Evolutionary conservation across 805 yeast species (phyloP).

Genomic region (Starmerella etchellsii): DNA sequence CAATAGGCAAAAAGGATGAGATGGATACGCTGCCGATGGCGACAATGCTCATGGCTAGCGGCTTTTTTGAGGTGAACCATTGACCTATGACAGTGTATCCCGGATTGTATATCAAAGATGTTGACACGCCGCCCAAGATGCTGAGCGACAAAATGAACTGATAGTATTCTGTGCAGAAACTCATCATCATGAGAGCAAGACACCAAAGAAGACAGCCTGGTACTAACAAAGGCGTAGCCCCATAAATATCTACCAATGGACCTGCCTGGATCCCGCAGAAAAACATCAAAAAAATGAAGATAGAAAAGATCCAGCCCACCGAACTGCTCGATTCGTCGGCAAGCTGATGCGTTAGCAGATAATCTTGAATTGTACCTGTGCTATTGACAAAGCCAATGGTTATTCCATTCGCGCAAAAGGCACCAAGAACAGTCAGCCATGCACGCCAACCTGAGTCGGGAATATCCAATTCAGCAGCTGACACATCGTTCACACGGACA

Average conservation of each 20-base stretch:
- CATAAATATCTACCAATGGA: slow-evolving; percentile 46
- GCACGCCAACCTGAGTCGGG: slow-evolving; percentile 46
- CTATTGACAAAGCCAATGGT: slow-evolving; percentile 54
- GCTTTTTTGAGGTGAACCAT: slow-evolving; percentile 45
- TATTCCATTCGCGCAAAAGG: slow-evolving; percentile 42
- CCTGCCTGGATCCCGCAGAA: slow-evolving; percentile 38
- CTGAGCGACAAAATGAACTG: slow-evolving; percentile 47
- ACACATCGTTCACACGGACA: too few relatives aligned
- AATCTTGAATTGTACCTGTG: slow-evolving; percentile 55
- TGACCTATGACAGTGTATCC: slow-evolving; percentile 44
- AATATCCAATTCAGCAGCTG: slow-evolving; percentile 4
- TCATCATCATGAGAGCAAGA: slow-evolving; percentile 39
- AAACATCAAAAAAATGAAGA: slow-evolving; percentile 27
- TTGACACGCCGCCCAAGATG: slow-evolving; percentile 36
- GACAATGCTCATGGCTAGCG: slow-evolving; percentile 46
- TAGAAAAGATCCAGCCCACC: slow-evolving; percentile 54
- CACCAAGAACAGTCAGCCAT: slow-evolving; percentile 40
- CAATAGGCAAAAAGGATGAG: slow-evolving; percentile 46
- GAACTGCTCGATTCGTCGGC: slow-evolving; percentile 33
- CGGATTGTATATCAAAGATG: slow-evolving; percentile 37
- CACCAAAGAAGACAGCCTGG: slow-evolving; percentile 35
- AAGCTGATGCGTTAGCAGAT: slow-evolving; percentile 35
- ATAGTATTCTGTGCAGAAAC: slow-evolving; percentile 37
- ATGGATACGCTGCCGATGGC: slow-evolving; percentile 55
- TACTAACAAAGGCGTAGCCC: slow-evolving; percentile 35